Base-by-base conservation (phyloP, 2,329 filamentous ascomycete genomes). In the Aspergillus ustus region DNA sequence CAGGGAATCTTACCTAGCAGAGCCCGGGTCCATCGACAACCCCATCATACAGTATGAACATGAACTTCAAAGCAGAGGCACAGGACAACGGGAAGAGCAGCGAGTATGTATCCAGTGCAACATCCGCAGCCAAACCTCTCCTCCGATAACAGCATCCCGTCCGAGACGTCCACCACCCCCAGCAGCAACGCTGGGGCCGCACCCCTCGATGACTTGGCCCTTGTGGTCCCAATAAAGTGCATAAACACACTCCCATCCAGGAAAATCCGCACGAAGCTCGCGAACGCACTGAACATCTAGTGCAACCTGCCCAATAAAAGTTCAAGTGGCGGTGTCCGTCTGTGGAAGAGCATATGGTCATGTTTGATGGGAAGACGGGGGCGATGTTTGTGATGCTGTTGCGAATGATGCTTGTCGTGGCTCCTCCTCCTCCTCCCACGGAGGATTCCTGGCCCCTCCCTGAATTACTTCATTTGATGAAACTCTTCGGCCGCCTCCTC, bases 301-400 rank as follows among this genome's bases (percentile, higher is more conserved):
- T 34, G 55, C 9, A 31, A 53, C 2, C 34, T 60, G 3, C 45
- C 58, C 1, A 46, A 3, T 63, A 53, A 57, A 60, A 51, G 19
- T 37, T 29, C 6, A 7, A 49, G 17, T 20, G 13, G 4, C 34
- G 51, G 3, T 63, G 57, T 15, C 61, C 61, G 0, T 34, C 53
- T 1, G 31, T 46, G 7, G 22, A 17, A 1, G 53, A 61, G 17
- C 61, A 63, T 19, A 22, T 63, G 31, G 44, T 28, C 0, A 63
- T 63, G 61, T 34, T 63, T 6, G 58, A 57, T 28, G 45, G 45
- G 3, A 63, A 63, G 40, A 63, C 61, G 2, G 61, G 61, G 3
- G 61, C 40, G 1, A 31, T 63, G 31, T 63, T 63, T 22, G 20
- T 28, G 17, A n/a, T 60, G 13, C 15, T 55, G 2, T 7, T 49